Percentiles rank a stretch among this genome's conserved stretches.
These are phyloP conservation scores for Malassezia restricta DNA, from an alignment of 1,284 basidiomycete species.

Conservation along the genomic window DNA sequence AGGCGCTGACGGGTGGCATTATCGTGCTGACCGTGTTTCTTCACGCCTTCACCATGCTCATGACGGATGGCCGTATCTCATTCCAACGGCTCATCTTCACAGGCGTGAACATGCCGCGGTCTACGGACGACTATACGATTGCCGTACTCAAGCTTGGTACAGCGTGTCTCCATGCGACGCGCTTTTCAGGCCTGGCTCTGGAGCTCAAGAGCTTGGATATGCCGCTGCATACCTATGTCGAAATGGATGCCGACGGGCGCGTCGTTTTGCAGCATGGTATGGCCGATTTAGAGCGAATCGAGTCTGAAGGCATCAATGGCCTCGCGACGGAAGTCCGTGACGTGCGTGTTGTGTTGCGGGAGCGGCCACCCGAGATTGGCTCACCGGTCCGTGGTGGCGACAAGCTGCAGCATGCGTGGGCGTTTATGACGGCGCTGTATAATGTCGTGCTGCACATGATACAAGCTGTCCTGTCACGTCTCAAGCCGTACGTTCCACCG, in stretches of 20 bases:
- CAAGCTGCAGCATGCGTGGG: constrained; percentile 1
- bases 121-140: constrained; percentile 32
- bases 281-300: constrained; percentile 7
- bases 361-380: neutral
- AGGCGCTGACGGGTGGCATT: constrained; percentile 23
- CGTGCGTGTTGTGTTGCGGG: constrained; percentile 19
- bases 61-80: constrained; percentile 26
- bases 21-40: constrained; percentile 28
- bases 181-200: constrained; percentile 26
- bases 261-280: constrained; percentile 4
- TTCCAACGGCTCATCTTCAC: constrained; percentile 23
- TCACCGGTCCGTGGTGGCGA: constrained; percentile 9
- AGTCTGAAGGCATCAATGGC: constrained; percentile 10
- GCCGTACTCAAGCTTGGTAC: constrained; percentile 39
- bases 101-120: constrained; percentile 22
- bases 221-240: constrained; percentile 30
- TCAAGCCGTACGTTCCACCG: constrained; percentile 16
- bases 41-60: constrained; percentile 31
- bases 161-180: constrained; percentile 37
- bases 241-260: constrained; percentile 21
- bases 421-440: constrained; percentile 2
- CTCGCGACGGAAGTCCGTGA: constrained; percentile 22
- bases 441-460: constrained; percentile 4
- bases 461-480: neutral
- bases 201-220: constrained; percentile 26